Evolutionary conservation across 1,284 basidiomycete species (phyloP), one percentile per base, ranked within the genome.

Genomic region (Naganishia sp.): DNA sequence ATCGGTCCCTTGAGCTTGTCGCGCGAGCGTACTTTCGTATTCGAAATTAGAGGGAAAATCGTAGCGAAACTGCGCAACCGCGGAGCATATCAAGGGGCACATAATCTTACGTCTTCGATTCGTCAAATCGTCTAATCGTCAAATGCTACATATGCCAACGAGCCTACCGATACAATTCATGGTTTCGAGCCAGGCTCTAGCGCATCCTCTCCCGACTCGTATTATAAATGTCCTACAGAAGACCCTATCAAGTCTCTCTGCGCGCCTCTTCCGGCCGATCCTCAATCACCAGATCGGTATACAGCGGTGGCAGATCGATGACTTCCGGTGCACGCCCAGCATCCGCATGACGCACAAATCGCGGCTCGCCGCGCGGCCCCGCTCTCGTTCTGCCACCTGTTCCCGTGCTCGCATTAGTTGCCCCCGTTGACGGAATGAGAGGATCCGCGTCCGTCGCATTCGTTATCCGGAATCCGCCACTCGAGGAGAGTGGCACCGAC

Each of bases 241-340:
- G 36, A 39, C 36, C 13, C 36, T 39, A 39, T 39, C 6, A 39
- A 3, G 36, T 39, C 36, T 39, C 46, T 6, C 21, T 50, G 25
- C 45, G 28, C 21, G 23, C 42, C 50, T 23, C 36, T 10, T 39
- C 36, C 36, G 36, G 36, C 36, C 36, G 36, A 39, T 63, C 53
- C 39, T 43, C 33, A 10, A 15, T 55, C 44, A 65, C 64, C 4
- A 68, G 52, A 55, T 68, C 67, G 36, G 67, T 68, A 44, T 68
- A 68, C 48, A 68, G 25, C 9, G 67, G 67, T 39, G 67, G 67
- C 36, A 68, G 25, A 63, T 68, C 67, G 36, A 68, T 68, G n/a
- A 68, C 67, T 52, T 68, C 67, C 52, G 64, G 55, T 44, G 44
- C 53, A 9, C 67, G 23, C 0, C 67, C 67, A 23, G 67, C 67